Base-by-base conservation (phyloP, 306 rosid species). In the Cotoneaster glaucophyllus region DNA sequence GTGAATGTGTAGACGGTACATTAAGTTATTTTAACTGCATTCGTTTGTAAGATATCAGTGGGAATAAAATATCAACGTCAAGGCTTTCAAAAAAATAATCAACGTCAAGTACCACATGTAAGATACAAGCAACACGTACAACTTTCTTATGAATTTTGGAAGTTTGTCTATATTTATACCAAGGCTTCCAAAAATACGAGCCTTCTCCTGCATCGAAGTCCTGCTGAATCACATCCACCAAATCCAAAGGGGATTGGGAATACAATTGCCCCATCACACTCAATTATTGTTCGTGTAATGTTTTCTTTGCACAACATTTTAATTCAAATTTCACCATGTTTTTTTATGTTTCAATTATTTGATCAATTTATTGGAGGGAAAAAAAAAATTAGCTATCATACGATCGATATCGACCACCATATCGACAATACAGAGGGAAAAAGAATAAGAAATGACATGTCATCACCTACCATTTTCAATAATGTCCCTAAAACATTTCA, bases 1-100 rank as follows among this genome's bases (percentile, higher is more conserved):
- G 80, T 77, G 80, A 77, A 7, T 67, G n/a, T 74, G 80, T 69
- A 4, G 17, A 29, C 31, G 3, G 17, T 4, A 6, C 52, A 18
- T 4, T 57, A n/a, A n/a, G n/a, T n/a, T n/a, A 11, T 69, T 77
- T 77, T 69, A 63, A 25, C 63, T 14, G 74, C 70, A 43, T 44
- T 21, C 45, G 64, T 45, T 43, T 69, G 70, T 59, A 72, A 29
- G 31, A 29, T 24, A 19, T 11, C 3, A 9, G 56, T 5, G 2
- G 65, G 66, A 76, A 45, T 59, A 69, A 69, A 77, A 39, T 22
- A 58, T 48, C 69, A 28, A 19, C 2, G 12, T 77, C 64, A 71
- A 41, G 6, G 31, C 31, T 29, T 29, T 3, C 4, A 3, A 29
- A 29, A 29, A 29, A 29, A 29, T 29, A 29, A 29, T 29, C 31